These are phyloP conservation scores for Pseudocercospora crystallina DNA, from an alignment of 2,329 filamentous ascomycete species.

Conservation along the genomic window DNA sequence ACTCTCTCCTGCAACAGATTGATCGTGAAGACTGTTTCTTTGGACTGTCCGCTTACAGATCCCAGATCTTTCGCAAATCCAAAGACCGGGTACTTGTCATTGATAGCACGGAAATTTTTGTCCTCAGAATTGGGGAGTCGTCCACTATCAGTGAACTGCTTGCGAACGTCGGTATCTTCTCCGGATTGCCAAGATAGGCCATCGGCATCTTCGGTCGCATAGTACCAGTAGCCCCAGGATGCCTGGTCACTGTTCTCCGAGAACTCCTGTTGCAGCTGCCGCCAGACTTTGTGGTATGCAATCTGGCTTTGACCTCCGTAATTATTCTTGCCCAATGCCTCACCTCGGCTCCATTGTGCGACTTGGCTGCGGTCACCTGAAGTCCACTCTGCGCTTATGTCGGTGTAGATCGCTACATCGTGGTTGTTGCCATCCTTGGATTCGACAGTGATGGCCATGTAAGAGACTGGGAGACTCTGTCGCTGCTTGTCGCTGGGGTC, in stretches of 20 bases:
- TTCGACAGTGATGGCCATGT: constrained; percentile 62
- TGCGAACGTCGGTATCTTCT: constrained; percentile 47
- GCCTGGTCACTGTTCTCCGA: constrained; percentile 49
- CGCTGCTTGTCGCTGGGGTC: constrained; percentile 64
- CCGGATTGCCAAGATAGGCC: constrained; percentile 51
- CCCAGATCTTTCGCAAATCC: constrained; percentile 52
- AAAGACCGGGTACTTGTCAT: constrained; percentile 53
- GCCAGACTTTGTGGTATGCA: constrained; percentile 60
- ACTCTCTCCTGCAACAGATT: constrained; percentile 51
- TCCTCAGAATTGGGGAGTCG: constrained; percentile 48
- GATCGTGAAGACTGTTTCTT: constrained; percentile 50
- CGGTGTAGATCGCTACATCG: constrained; percentile 68
- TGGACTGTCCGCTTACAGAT: constrained; percentile 38
- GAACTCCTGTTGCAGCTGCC: constrained; percentile 49
- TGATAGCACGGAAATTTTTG: constrained; percentile 52
- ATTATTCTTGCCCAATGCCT: constrained; percentile 24
- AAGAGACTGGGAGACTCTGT: constrained; percentile 70
- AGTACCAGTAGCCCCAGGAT: constrained; percentile 58
- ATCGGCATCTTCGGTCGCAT: constrained; percentile 43
- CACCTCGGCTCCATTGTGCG: constrained; percentile 63
- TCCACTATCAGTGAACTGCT: constrained; percentile 46
- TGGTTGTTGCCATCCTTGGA: constrained; percentile 64
- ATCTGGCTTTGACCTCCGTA: constrained; percentile 37
- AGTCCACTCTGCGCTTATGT: constrained; percentile 67
- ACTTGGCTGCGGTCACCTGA: constrained; percentile 59